A percentile compares a stretch with the other conserved stretches of the same genome.
Conservation (phyloP, 148 eudicot genomes). For the Talinum fruticosum region DNA sequence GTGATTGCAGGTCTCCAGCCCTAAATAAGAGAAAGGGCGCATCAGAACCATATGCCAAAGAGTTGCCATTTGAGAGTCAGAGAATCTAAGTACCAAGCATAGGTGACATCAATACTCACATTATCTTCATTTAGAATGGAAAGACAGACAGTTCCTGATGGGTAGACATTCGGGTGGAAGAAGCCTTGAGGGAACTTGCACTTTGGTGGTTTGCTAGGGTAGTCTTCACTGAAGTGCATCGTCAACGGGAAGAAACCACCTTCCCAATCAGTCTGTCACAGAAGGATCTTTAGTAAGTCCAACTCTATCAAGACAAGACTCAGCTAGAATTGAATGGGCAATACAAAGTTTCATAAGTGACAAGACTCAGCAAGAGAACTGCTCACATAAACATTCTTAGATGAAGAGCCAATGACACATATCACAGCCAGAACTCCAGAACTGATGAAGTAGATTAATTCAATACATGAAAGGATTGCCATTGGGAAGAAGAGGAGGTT, state of each 20-base stretch:
- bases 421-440: no score
- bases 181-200: slow-evolving; percentile 58
- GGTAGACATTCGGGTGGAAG: slow-evolving; percentile 59
- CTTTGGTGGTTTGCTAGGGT: slow-evolving; percentile 64
- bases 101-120: slow-evolving; percentile 31
- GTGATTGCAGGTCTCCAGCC: slow-evolving; percentile 66
- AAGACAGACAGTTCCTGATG: slow-evolving; percentile 58
- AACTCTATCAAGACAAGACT: background rate
- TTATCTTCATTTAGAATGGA: slow-evolving; percentile 53
- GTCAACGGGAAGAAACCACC: slow-evolving; percentile 51
- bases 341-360: background rate
- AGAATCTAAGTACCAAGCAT: background rate
- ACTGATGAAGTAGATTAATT: no score
- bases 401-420: background rate
- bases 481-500: no score
- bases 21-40: slow-evolving; percentile 13
- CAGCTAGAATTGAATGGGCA: background rate
- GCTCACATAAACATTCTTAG: background rate
- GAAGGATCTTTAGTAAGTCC: background rate
- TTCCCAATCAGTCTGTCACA: slow-evolving; percentile 55
- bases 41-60: background rate
- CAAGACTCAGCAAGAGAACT: background rate
- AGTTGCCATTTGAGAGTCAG: background rate
- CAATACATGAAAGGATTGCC: no score
- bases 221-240: slow-evolving; percentile 49